These are phyloP conservation scores for Blastomyces silverae DNA, from an alignment of 2,329 filamentous ascomycete genomes.

Conservation along the genomic window DNA sequence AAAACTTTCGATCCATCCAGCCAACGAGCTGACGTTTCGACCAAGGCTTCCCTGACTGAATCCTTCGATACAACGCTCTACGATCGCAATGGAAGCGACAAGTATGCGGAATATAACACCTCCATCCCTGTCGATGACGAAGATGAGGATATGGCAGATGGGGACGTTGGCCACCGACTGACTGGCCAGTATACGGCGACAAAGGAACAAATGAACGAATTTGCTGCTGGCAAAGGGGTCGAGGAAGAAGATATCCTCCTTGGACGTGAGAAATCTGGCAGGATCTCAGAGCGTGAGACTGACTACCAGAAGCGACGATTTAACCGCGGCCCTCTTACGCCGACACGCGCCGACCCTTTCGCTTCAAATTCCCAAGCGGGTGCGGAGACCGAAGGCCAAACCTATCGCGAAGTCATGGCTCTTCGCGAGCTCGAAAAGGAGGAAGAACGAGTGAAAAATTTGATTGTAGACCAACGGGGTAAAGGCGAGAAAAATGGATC, in stretches of 20 bases:
- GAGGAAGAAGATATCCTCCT: constrained; percentile 88
- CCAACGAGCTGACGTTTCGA: constrained; percentile 76
- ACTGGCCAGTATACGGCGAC: constrained; percentile 96
- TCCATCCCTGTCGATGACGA: constrained; percentile 73
- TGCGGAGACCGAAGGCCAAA: constrained; percentile 63
- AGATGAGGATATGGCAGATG: constrained; percentile 73
- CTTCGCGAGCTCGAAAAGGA: constrained; percentile 85
- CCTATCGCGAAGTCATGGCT: constrained; percentile 87
- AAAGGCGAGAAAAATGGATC: constrained; percentile 49
- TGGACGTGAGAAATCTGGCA: constrained; percentile 77
- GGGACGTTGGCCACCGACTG: constrained; percentile 68
- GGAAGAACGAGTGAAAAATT: constrained; percentile 74
- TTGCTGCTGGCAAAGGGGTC: constrained; percentile 73
- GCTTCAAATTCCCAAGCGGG: constrained; percentile 65
- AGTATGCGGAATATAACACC: constrained; percentile 83
- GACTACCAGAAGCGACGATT: constrained; percentile 97
- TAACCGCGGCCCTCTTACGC: constrained; percentile 71
- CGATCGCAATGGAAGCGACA: constrained; percentile 68
- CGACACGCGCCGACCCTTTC: constrained; percentile 79
- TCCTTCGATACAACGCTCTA: constrained; percentile 81
- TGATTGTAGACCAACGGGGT: constrained; percentile 69
- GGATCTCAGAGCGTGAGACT: constrained; percentile 87
- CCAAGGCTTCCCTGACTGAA: constrained; percentile 86
- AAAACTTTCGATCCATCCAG: constrained; percentile 68
- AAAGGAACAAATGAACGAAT: constrained; percentile 86